Evolutionary conservation across 441 rosid species (phyloP), one percentile per base, ranked within the genome.

Genomic region (Hura crepitans): DNA sequence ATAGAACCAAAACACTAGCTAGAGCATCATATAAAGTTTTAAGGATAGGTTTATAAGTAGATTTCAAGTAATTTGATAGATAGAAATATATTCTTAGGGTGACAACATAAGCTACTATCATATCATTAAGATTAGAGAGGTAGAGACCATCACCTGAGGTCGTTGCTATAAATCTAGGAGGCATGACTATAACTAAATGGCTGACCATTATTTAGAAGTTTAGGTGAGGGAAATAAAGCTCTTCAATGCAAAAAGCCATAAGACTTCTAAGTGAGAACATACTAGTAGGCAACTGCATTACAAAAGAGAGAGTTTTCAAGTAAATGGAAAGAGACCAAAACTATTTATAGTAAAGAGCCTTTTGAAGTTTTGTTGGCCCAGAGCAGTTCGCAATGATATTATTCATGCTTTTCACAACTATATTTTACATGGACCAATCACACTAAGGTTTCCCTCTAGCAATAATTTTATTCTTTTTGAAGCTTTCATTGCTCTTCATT

Each of bases 41-140:
- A 27, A 80, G 37, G 6, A 84, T 73, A 22, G 77, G 68, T 39
- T 78, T 75, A 46, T 18, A 39, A 12, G 33, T 33, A 53, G 72
- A 25, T 31, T 71, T 53, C 66, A 54, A 62, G 62, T 31, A 67
- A 61, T 22, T 65, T 8, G 85, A 71, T 35, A 43, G 69, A 23
- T 84, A 89, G 80, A 93, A 93, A 68, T 91, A 93, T 6, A 93
- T 83, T 0, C 96, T 89, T 20, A 97, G 98, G 39, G 96, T 93
- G 64, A 93, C 86, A 25, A 88, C 95, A n/a, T 95, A 84, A 1
- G 89, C 87, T 62, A 96, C 97, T 12, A 89, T 75, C 11, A 80
- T 78, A 72, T 88, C 94, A 59, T 93, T 95, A 23, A 93, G 91
- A 78, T 93, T 93, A n/a, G 96, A 93, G 71, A 91, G 93, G 81